Conservation (phyloP, 345 rosid species). For the Eucalyptus cloeziana region DNA sequence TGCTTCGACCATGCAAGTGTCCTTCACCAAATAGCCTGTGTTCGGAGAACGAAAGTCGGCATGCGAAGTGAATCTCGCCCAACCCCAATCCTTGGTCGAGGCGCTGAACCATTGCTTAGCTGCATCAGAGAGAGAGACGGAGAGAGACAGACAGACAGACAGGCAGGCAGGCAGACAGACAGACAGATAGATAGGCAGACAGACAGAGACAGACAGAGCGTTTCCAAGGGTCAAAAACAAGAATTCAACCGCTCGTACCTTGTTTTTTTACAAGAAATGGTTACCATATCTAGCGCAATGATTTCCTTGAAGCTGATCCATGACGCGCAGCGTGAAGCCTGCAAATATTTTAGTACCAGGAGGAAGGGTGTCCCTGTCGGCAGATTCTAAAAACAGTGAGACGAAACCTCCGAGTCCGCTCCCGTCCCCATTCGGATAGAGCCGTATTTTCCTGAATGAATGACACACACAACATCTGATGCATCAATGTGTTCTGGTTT, state of each 20-base stretch:
- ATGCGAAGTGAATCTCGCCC: slow-evolving; percentile 6
- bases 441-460: slow-evolving; percentile 14
- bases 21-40: neutral
- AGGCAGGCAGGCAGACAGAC: no score
- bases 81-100: neutral
- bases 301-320: slow-evolving; percentile 5
- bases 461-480: neutral
- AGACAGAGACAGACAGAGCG: neutral
- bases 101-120: slow-evolving; percentile 14
- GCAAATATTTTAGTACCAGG: slow-evolving; percentile 1
- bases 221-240: neutral
- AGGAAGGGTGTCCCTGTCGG: neutral
- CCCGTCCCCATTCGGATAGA: slow-evolving; percentile 8
- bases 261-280: neutral
- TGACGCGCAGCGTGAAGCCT: slow-evolving; percentile 7
- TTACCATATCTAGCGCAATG: slow-evolving; percentile 6
- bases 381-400: slow-evolving; percentile 7
- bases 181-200: no score
- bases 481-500: neutral
- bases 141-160: neutral
- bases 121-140: neutral
- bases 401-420: neutral
- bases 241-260: neutral
- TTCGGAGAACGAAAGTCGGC: slow-evolving; percentile 1
- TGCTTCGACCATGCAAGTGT: slow-evolving; percentile 17